Evolutionary conservation across 2,329 filamentous ascomycete species (phyloP).

Genomic region (Stylonectria norvegica): DNA sequence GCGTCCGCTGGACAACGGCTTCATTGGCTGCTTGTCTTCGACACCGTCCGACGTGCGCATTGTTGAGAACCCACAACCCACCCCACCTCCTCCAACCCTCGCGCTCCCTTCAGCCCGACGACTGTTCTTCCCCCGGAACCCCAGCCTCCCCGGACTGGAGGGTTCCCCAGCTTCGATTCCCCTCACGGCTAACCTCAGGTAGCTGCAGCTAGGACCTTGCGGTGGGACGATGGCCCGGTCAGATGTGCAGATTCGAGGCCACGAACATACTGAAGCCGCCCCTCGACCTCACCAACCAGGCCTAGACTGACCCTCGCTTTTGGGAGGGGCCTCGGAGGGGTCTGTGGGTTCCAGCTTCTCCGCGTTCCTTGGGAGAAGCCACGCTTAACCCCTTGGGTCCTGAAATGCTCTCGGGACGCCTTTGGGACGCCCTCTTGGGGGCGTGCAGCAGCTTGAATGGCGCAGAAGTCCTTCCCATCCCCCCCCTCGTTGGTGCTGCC

Average conservation of each 20-base stretch:
- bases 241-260: constrained; percentile 1
- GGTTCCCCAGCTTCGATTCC: constrained; percentile 14
- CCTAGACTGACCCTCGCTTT: neutral
- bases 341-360: constrained; percentile 23
- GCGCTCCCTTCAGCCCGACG: constrained; percentile 15
- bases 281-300: neutral
- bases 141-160: constrained; percentile 13
- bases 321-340: constrained; percentile 18
- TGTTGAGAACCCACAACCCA: constrained; percentile 21
- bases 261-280: constrained; percentile 1
- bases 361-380: constrained; percentile 17
- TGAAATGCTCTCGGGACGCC: neutral
- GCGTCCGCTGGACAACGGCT: constrained; percentile 3
- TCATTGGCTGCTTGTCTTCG: constrained; percentile 16
- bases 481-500: neutral
- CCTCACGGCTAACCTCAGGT: constrained; percentile 8
- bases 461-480: constrained; percentile 20
- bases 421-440: constrained; percentile 11
- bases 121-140: constrained; percentile 1
- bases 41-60: constrained; percentile 15
- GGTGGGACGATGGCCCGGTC: constrained; percentile 3
- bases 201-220: constrained; percentile 9
- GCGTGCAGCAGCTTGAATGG: no score
- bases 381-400: constrained; percentile 17
- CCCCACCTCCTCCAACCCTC: no score